Conservation (phyloP, 2,329 filamentous ascomycete species). For the Elsinoe arachidis region DNA sequence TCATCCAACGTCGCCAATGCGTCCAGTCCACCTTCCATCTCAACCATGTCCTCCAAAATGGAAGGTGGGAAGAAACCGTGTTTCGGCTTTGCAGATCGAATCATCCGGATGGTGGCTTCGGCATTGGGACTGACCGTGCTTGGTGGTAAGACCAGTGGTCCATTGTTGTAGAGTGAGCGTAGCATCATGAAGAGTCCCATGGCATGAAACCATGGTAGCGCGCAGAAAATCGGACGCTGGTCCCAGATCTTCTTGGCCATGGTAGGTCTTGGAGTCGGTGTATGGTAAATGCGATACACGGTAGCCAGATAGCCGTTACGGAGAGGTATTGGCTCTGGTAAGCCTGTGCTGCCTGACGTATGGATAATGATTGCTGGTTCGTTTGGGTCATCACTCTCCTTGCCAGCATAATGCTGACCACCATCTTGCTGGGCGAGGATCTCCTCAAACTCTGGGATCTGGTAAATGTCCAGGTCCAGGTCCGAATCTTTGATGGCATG, state of each 20-base stretch:
- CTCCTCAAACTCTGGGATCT: constrained; percentile 15
- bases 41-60: constrained; percentile 16
- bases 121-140: constrained; percentile 12
- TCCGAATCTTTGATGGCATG: constrained; percentile 12
- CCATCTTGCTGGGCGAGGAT: constrained; percentile 7
- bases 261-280: constrained; percentile 24
- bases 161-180: constrained; percentile 14
- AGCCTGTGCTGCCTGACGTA: constrained; percentile 37
- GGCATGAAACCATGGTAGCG: constrained; percentile 16
- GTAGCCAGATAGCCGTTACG: constrained; percentile 29
- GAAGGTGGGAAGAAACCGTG: constrained; percentile 17
- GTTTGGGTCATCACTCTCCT: constrained; percentile 26
- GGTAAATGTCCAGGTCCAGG: constrained; percentile 2
- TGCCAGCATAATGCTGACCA: constrained; percentile 24
- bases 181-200: constrained; percentile 17
- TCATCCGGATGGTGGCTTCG: constrained; percentile 18
- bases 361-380: constrained; percentile 35
- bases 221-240: constrained; percentile 20
- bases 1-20: constrained; percentile 13
- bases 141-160: constrained; percentile 13
- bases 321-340: constrained; percentile 34
- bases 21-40: constrained; percentile 13
- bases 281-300: constrained; percentile 31
- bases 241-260: constrained; percentile 15
- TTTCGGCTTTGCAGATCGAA: constrained; percentile 17